Evolutionary conservation across 805 yeast species (phyloP), one percentile per base, ranked within the genome.

Genomic region (Candida patagonica): DNA sequence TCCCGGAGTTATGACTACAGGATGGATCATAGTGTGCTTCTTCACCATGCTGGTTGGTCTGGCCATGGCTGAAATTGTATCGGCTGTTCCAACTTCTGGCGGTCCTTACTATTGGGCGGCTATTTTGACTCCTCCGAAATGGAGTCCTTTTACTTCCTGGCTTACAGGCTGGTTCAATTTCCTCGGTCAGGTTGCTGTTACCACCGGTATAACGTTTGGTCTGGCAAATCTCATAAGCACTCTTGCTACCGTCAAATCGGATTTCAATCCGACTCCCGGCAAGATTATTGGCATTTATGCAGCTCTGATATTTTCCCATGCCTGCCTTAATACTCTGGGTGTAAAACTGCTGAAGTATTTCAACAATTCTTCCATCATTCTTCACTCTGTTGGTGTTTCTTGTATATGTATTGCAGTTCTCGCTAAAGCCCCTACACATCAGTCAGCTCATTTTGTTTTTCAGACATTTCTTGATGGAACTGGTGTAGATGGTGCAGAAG

Each of bases 71-170:
- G 81, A 78, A 50, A 57, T 79, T 42, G 83, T 79, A 0, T 70
- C 79, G 26, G 71, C 85, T 1, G 72, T 78, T 55, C 88, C 89
- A 21, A 80, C 88, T 1, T 72, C 80, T 17, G 88, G 88, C 39
- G 88, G 88, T 6, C 62, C 80, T 31, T 81, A 78, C 53, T 76
- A 71, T 55, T 76, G 81, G 78, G 74, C 83, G 19, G 53, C 55
- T 7, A 35, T 42, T 21, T 41, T 55, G n/a, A 46, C 57, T 10
- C 52, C 56, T 4, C 41, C 41, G 20, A 40, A 41, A 30, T 48
- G 38, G 20, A 43, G 46, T 20, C 52, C 55, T 13, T 45, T 53
- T 38, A 20, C 44, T 16, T 42, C 54, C 6, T 52, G 53, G 53
- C 10, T 48, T 16, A 47, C 50, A 5, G 57, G 57, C 5, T 53